Conservation (phyloP, 805 yeast species). For the Starmera amethionina region DNA sequence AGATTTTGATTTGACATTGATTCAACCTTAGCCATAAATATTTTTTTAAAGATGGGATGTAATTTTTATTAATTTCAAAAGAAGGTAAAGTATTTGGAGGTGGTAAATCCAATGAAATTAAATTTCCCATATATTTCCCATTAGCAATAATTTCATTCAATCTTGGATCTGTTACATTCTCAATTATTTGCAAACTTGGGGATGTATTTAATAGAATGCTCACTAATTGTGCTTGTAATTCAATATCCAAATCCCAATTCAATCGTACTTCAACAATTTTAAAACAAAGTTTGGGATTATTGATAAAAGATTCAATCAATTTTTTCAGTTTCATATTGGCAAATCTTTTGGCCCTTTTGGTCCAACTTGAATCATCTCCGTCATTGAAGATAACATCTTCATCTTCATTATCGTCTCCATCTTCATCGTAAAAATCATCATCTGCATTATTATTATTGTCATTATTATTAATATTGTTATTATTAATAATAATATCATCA, state of each 20-base stretch:
- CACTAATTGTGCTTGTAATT: conserved; percentile 21
- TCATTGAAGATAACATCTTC: conserved; percentile 2
- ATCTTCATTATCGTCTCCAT: conserved; percentile 19
- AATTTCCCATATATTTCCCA: conserved; percentile 15
- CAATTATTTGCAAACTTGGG: conserved; percentile 23
- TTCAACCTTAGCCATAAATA: conserved; percentile 19
- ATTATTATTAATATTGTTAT: too few species aligned
- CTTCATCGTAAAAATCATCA: background rate
- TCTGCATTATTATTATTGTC: background rate
- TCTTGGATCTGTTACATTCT: conserved; percentile 30
- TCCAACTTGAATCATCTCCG: too few species aligned
- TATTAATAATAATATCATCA: too few species aligned
- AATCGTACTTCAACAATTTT: conserved; percentile 28
- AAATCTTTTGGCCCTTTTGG: conserved; percentile 12
- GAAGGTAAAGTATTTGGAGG: conserved; percentile 28
- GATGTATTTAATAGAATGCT: conserved; percentile 19
- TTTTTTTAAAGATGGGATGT: conserved; percentile 20
- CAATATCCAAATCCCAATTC: conserved; percentile 31
- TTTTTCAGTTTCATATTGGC: conserved; percentile 21
- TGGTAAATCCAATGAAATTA: conserved; percentile 14
- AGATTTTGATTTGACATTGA: conserved; percentile 17
- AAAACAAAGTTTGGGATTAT: conserved; percentile 13
- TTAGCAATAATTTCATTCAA: conserved; percentile 25
- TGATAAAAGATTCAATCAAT: conserved; percentile 18
- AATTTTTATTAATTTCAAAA: conserved; percentile 16